Evolutionary conservation across 2,329 filamentous ascomycete genomes (phyloP).

Genomic region (Intubia oerlemansii): DNA sequence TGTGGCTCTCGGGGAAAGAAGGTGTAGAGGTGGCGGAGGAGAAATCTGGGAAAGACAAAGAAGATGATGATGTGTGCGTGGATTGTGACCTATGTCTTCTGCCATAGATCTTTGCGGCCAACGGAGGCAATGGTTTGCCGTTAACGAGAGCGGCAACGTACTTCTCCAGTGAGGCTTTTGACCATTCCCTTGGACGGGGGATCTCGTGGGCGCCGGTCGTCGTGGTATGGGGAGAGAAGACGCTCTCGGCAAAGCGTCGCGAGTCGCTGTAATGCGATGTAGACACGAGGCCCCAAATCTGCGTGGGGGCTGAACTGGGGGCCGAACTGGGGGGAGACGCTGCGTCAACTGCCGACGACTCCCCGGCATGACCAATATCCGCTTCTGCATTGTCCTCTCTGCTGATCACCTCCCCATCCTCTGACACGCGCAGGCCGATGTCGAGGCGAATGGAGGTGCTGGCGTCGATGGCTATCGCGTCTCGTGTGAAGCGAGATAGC

Average conservation of each 20-base stretch:
- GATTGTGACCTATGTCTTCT: background rate
- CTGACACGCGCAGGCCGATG: too few species aligned
- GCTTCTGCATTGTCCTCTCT: too few species aligned
- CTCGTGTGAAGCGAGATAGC: slow-evolving; percentile 3
- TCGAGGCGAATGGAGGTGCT: too few species aligned
- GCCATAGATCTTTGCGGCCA: slow-evolving; percentile 16
- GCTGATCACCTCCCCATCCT: too few species aligned
- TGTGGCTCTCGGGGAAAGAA: too few species aligned
- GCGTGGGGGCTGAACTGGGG: too few species aligned
- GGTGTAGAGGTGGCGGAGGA: too few species aligned
- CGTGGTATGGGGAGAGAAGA: slow-evolving; percentile 6
- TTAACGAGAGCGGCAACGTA: slow-evolving; percentile 22
- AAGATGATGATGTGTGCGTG: too few species aligned
- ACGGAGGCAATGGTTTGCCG: slow-evolving; percentile 14
- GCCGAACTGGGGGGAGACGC: too few species aligned
- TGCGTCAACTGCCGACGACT: too few species aligned
- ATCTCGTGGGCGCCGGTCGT: slow-evolving; percentile 17
- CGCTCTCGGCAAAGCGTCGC: slow-evolving; percentile 1
- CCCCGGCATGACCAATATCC: too few species aligned
- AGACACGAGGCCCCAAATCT: slow-evolving; percentile 5
- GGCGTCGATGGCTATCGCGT: slow-evolving; percentile 1
- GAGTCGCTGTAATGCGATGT: slow-evolving; percentile 3
- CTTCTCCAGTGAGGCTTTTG: slow-evolving; percentile 17
- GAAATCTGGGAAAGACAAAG: too few species aligned
- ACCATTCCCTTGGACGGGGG: slow-evolving; percentile 19